phyloP scores from a whole-genome alignment of 2,329 filamentous ascomycete genomes.

The Neopestalotiopsis clavispora region DNA sequence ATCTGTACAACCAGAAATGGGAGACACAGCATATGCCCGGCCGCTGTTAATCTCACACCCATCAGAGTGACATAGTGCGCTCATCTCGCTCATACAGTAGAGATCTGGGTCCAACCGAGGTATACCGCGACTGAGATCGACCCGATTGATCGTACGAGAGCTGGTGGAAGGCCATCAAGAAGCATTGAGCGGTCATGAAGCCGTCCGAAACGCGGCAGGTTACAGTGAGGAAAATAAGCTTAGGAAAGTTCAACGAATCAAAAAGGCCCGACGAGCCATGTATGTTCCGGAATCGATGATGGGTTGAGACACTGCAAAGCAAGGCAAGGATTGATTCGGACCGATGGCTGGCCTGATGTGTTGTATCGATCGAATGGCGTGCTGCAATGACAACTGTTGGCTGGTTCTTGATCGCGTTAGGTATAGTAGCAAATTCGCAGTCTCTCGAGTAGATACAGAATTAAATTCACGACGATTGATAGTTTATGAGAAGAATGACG shows the following conservation, averaged over 20 bases:
- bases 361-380: not conserved
- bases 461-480: not conserved
- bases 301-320: not conserved
- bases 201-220: slow-evolving; percentile 11
- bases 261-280: slow-evolving; percentile 11
- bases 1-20: not conserved
- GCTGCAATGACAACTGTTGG: slow-evolving; percentile 1
- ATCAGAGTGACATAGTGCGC: not conserved
- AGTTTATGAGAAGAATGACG: not conserved
- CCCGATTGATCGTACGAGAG: not conserved
- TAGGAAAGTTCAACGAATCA: slow-evolving; percentile 9
- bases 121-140: not conserved
- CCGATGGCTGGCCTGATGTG: slow-evolving; percentile 1
- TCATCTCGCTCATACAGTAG: not conserved
- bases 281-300: not conserved
- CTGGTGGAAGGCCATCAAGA: not conserved
- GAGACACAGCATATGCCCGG: not conserved
- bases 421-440: not conserved
- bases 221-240: slow-evolving; percentile 6
- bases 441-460: not conserved
- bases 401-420: not conserved
- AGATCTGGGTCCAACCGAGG: not conserved
- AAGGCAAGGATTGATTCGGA: slow-evolving; percentile 9
- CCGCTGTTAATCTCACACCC: slow-evolving; percentile 4
- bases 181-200: not conserved